These are phyloP conservation scores for Rhizopogon rudus DNA, from an alignment of 768 basidiomycete species.

Conservation along the genomic window DNA sequence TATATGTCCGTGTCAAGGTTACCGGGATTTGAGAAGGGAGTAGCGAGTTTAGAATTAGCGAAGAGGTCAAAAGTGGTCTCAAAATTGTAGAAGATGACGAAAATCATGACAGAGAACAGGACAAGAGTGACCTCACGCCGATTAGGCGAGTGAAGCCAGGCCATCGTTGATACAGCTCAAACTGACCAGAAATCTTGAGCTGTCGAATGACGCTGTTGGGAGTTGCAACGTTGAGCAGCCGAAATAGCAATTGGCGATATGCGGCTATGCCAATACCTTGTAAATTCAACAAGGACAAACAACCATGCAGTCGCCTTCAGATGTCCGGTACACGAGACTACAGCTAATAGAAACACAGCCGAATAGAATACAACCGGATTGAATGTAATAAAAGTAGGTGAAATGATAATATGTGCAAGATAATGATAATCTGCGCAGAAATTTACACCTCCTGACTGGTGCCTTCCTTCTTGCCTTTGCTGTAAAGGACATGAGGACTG, in stretches of 20 bases:
- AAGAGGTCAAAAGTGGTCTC: slow-evolving; percentile 57
- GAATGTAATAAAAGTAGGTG: slow-evolving; percentile 23
- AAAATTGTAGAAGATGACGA: slow-evolving; percentile 71
- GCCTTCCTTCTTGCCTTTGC: slow-evolving; percentile 31
- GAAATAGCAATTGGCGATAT: not conserved
- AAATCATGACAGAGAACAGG: slow-evolving; percentile 58
- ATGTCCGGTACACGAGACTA: not conserved
- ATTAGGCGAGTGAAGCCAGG: slow-evolving; percentile 62
- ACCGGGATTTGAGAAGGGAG: slow-evolving; percentile 23
- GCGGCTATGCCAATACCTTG: not conserved
- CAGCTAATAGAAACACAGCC: slow-evolving; percentile 1
- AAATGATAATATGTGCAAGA: slow-evolving; percentile 13
- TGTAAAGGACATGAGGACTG: slow-evolving; percentile 9
- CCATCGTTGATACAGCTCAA: slow-evolving; percentile 31
- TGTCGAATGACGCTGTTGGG: not conserved
- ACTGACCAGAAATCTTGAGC: not conserved
- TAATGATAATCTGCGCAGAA: not conserved
- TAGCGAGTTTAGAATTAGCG: slow-evolving; percentile 37
- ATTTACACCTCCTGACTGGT: slow-evolving; percentile 27
- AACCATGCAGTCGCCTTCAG: not conserved
- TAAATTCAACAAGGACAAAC: not conserved
- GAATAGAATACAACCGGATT: slow-evolving; percentile 20
- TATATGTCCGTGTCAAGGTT: slow-evolving; percentile 58
- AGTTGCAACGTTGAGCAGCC: too few relatives aligned
- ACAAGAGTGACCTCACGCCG: slow-evolving; percentile 70